Evolutionary conservation across 495 filamentous ascomycete species (phyloP).

Genomic region (Penicillium nucicola): DNA sequence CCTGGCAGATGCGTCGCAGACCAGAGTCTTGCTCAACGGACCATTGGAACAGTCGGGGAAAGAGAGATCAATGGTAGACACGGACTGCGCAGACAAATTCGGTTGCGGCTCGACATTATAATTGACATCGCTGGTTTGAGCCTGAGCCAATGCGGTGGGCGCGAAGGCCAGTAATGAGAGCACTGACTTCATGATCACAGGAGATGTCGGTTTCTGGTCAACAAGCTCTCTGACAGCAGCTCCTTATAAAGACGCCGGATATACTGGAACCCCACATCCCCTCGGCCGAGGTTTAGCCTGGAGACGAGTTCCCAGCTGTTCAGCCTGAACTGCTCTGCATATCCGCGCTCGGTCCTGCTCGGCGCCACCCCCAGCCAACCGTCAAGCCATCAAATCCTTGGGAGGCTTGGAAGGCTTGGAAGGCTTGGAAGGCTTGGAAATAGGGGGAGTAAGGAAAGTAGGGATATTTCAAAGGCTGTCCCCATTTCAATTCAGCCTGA

Average conservation of each 20-base stretch:
- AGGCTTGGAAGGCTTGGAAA: too few species aligned
- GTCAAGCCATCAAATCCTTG: too few species aligned
- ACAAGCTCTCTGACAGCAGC: constrained; percentile 2
- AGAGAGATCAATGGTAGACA: constrained; percentile 17
- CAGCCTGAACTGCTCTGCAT: too few species aligned
- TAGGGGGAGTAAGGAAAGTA: too few species aligned
- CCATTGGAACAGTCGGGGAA: constrained; percentile 35
- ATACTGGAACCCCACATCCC: constrained; percentile 17
- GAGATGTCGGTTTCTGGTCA: not conserved
- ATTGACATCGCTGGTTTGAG: constrained; percentile 29
- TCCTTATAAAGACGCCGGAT: not conserved
- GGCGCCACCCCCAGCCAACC: too few species aligned
- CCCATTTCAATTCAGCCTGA: too few species aligned
- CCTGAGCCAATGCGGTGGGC: constrained; percentile 25
- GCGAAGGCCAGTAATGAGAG: constrained; percentile 26
- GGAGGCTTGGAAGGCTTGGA: too few species aligned
- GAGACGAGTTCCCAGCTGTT: too few species aligned
- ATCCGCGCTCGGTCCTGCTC: too few species aligned
- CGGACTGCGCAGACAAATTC: constrained; percentile 22
- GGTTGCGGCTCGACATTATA: constrained; percentile 32
- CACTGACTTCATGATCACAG: constrained; percentile 15
- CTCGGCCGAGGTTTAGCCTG: constrained; percentile 13
- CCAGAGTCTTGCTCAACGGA: constrained; percentile 30
- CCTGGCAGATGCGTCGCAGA: constrained; percentile 47
- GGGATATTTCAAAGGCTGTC: too few species aligned